phyloP scores from a whole-genome alignment of 768 basidiomycete species.

The Phanerodontia chrysosporium region DNA sequence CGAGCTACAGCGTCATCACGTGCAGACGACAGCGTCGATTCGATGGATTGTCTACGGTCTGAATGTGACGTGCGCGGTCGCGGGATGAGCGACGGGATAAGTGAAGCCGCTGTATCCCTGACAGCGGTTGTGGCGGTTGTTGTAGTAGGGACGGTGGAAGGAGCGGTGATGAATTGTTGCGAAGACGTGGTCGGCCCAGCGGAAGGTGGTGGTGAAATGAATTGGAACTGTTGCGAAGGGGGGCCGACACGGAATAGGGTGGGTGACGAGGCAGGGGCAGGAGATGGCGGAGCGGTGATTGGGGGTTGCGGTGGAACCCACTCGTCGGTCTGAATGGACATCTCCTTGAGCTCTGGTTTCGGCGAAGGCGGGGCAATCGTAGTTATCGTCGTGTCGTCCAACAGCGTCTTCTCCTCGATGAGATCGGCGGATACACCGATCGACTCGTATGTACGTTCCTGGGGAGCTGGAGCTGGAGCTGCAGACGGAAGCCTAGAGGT shows the following conservation, averaged over 20 bases:
- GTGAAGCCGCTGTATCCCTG: conserved; percentile 46
- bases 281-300: conserved; percentile 24
- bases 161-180: conserved; percentile 34
- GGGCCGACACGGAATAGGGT: conserved; percentile 55
- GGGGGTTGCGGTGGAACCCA: conserved; percentile 44
- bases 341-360: conserved; percentile 68
- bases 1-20: conserved; percentile 45
- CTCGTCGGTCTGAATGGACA: conserved; percentile 76
- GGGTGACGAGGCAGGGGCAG: conserved; percentile 24
- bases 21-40: conserved; percentile 57
- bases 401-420: conserved; percentile 20
- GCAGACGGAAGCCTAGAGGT: background rate
- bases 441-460: conserved; percentile 48
- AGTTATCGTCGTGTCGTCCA: conserved; percentile 5
- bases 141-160: conserved; percentile 17
- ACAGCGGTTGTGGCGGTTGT: background rate
- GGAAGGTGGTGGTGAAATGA: conserved; percentile 49
- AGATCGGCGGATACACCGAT: conserved; percentile 33
- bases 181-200: conserved; percentile 30
- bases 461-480: conserved; percentile 17
- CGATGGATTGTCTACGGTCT: conserved; percentile 69
- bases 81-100: conserved; percentile 44
- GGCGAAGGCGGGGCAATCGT: conserved; percentile 28
- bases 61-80: conserved; percentile 49
- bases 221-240: conserved; percentile 64